These are phyloP conservation scores for Sarocladium strictum DNA, from an alignment of 2,329 filamentous ascomycete genomes.

Conservation along the genomic window DNA sequence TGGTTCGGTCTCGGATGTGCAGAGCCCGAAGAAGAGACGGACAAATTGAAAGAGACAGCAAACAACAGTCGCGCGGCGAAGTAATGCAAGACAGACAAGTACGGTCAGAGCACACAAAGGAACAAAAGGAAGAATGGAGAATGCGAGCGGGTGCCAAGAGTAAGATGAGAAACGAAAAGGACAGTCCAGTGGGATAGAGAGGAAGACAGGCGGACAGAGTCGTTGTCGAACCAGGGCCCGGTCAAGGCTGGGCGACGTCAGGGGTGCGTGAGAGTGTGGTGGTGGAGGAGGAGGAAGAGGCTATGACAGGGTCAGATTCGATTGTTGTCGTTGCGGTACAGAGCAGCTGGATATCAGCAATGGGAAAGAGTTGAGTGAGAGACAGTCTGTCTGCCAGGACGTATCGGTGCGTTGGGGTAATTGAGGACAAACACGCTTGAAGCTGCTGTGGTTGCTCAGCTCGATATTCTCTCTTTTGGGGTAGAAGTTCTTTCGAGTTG, in stretches of 20 bases:
- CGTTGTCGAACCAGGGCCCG: neutral
- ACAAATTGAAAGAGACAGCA: too few species aligned
- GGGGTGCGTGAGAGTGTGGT: neutral
- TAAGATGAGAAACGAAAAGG: conserved; percentile 1
- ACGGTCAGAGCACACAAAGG: too few species aligned
- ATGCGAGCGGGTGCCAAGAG: neutral
- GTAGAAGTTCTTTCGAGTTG: too few species aligned
- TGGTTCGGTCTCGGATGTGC: too few species aligned
- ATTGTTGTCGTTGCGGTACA: neutral
- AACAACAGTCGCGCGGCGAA: too few species aligned
- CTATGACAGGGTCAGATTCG: too few species aligned
- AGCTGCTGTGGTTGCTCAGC: neutral
- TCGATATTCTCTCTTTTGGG: neutral
- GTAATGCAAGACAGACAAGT: too few species aligned
- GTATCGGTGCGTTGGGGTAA: neutral
- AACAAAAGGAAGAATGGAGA: neutral
- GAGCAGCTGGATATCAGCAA: neutral
- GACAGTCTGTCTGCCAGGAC: neutral
- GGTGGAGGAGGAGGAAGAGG: too few species aligned
- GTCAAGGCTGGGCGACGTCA: neutral
- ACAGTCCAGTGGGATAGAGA: neutral
- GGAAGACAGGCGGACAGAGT: neutral
- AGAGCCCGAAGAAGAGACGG: neutral
- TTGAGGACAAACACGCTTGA: neutral
- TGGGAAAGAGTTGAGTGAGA: neutral